Evolutionary conservation across 768 basidiomycete species (phyloP), one percentile per base, ranked within the genome.

Genomic region (Boletus tylopilopsis): DNA sequence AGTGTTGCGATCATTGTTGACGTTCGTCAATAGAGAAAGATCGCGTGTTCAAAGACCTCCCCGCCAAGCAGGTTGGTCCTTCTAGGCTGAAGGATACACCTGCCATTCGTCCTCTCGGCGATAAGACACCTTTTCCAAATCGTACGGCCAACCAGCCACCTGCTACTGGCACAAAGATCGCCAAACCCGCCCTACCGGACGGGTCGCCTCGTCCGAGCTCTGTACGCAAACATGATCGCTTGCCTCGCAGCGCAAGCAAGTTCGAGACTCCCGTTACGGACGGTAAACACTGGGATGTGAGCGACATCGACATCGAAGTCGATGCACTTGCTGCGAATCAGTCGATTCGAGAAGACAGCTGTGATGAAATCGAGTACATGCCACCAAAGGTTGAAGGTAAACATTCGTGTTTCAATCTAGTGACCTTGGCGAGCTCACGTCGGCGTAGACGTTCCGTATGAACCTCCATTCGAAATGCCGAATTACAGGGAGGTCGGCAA

Each of bases 121-220:
- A 90, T 69, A 89, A 86, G 67, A 90, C 87, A 1, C 87, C 87
- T 2, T 83, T 84, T 56, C 80, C 81, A 4, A 90, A 89, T 62
- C 82, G 85, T 32, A 68, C 68, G 27, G 47, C 56, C 40, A 56
- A 49, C 52, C 56, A 56, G 24, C 15, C 69, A 62, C 52, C 69
- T 71, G 45, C 73, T 68, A 21, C 73, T 70, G 59, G 57, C 10
- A 49, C 54, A 21, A 71, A 73, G 58, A 51, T 68, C 30, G 49
- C 76, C 68, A 67, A 72, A 62, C 58, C 72, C 46, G 40, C 64
- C 63, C 22, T 70, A 55, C 67, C 67, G 6, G 76, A 76, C 41
- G 72, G 75, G 2, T 68, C 73, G 7, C 73, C 78, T 16, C 77
- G 84, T 5, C 82, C 87, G 0, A 88, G 86, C 54, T 87, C 87